These are phyloP conservation scores for Microdochium nivale DNA, from an alignment of 2,329 filamentous ascomycete genomes.

Conservation along the genomic window DNA sequence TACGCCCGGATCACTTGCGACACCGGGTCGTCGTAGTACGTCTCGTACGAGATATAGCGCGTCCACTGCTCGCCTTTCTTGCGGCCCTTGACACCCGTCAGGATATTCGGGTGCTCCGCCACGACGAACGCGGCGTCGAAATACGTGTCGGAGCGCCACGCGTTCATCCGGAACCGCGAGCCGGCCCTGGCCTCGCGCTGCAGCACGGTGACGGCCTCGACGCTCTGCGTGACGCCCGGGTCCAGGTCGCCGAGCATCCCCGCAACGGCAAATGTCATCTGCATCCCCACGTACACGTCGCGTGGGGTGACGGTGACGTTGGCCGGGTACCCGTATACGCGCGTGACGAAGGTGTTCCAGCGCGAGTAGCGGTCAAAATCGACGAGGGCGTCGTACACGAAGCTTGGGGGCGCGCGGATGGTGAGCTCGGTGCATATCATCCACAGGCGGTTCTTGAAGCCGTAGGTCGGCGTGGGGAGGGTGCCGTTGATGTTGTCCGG, in stretches of 20 bases:
- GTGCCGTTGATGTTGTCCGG: slow-evolving; percentile 3
- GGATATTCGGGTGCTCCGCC: slow-evolving; percentile 15
- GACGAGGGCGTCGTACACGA: slow-evolving; percentile 12
- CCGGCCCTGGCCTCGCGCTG: neutral
- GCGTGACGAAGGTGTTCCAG: slow-evolving; percentile 18
- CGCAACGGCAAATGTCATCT: slow-evolving; percentile 13
- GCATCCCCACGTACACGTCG: slow-evolving; percentile 14
- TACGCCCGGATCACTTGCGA: slow-evolving; percentile 9
- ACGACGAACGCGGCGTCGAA: slow-evolving; percentile 7
- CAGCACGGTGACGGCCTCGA: slow-evolving; percentile 14
- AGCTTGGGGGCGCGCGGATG: slow-evolving; percentile 8
- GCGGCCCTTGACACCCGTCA: slow-evolving; percentile 3
- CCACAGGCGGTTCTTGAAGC: slow-evolving; percentile 11
- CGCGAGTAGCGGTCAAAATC: slow-evolving; percentile 13
- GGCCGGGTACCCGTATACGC: slow-evolving; percentile 9
- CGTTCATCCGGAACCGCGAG: slow-evolving; percentile 9
- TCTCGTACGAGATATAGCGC: slow-evolving; percentile 17
- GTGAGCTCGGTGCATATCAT: slow-evolving; percentile 14
- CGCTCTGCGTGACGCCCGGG: slow-evolving; percentile 10
- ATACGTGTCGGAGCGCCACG: slow-evolving; percentile 16
- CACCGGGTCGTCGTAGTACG: slow-evolving; percentile 13
- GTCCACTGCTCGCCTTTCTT: slow-evolving; percentile 12
- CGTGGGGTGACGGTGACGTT: slow-evolving; percentile 11
- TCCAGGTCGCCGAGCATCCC: slow-evolving; percentile 13
- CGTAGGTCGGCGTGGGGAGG: slow-evolving; percentile 12